Base-by-base conservation (phyloP, 1,139 yeast genomes). In the Suhomyces maxii region DNA sequence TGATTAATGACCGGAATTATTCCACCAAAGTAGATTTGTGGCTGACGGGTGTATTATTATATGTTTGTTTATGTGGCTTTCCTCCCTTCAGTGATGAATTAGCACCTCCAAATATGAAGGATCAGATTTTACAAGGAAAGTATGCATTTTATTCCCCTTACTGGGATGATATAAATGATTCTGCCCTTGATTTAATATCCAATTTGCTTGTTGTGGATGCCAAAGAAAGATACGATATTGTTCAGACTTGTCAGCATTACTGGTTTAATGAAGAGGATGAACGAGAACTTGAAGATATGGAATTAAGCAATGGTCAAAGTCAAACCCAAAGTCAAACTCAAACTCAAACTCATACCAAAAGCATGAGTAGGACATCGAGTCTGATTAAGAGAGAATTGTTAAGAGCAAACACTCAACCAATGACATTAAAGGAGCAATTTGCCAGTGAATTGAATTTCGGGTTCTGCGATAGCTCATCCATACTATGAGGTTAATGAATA, bases 1-100 rank as follows among this genome's bases (percentile, higher is more conserved):
- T 86, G 36, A 69, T 64, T 39, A 69, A 68, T 45, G 73, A 80
- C 47, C 68, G 86, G 34, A 79, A 81, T 47, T 86, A 86, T 55
- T 77, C 86, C 34, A 84, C 86, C 31, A 82, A 85, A 42, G 89
- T 84, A 11, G 95, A 86, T 63, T 64, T 86, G 60, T 86, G 95
- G 95, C 86, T 89, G 61, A 78, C 86, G 14, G 95, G 95, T 2
- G 91, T 86, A 1, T 71, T 86, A 39, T 62, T 86, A 11, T 86
- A 86, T 52, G 90, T 86, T 3, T 85, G 93, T 59, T 68, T 87
- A 12, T 86, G 90, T 62, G 95, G 95, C 1, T 87, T 87, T 55
- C 95, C 93, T 3, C 95, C 95, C 0, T 87, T 87, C 58, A 84
- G 89, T 59, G 93, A 86, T 45, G 93, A 86, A 54, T 63, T 86